Conservation (phyloP, 371 early-diverging fungal genomes). For the Agmasoma carcini region DNA sequence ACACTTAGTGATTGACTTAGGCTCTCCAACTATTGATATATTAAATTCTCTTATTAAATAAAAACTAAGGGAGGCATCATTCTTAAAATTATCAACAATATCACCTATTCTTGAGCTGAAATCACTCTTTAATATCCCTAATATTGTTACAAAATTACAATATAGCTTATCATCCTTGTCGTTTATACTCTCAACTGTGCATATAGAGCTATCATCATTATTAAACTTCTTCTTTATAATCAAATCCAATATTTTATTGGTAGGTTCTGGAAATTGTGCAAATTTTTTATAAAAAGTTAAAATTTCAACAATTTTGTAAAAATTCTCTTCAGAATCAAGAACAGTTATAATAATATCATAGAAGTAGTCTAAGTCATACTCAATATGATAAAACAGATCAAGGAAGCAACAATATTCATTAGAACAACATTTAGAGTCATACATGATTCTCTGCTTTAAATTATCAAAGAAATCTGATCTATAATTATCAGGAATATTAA, state of each 20-base stretch:
- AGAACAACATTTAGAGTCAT: no score
- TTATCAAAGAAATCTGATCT: no score
- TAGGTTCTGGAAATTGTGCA: background rate
- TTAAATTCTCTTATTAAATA: constrained; percentile 1
- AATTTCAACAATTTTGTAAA: no score
- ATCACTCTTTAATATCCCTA: background rate
- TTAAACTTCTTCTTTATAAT: background rate
- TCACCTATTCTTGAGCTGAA: background rate
- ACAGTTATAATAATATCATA: no score
- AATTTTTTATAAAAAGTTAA: background rate
- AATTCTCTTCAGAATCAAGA: no score
- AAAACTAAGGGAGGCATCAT: background rate
- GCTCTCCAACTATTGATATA: background rate
- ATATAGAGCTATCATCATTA: background rate
- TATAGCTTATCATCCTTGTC: no score
- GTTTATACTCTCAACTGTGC: no score
- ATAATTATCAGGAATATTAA: no score
- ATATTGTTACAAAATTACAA: background rate
- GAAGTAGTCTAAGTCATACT: no score
- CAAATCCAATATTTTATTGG: background rate
- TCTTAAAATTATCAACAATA: background rate
- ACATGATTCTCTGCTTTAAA: no score
- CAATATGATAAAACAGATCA: no score
- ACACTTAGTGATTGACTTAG: constrained; percentile 4
- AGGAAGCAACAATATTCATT: no score